Evolutionary conservation across 805 yeast genomes (phyloP).

Genomic region (Wickerhamiella kurtzmanii): DNA sequence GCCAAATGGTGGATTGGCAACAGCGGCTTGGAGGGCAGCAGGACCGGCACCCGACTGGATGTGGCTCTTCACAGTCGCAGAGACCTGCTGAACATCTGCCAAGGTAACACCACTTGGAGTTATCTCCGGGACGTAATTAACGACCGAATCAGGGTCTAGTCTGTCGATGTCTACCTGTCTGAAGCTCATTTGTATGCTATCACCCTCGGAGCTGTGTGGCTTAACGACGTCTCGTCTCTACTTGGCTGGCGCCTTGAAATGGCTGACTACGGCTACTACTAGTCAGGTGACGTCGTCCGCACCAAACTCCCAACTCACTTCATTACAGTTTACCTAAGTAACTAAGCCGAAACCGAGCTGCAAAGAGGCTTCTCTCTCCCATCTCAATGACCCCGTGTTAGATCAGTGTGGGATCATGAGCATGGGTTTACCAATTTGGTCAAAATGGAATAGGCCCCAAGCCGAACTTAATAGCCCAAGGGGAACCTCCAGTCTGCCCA

Average conservation of each 20-base stretch:
- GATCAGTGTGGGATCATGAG: too few relatives aligned
- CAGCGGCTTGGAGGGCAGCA: slow-evolving; percentile 50
- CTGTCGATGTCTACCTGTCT: slow-evolving; percentile 89
- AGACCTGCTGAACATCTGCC: slow-evolving; percentile 42
- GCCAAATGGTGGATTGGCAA: slow-evolving; percentile 73
- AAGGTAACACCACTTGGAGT: slow-evolving; percentile 40
- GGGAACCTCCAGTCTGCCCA: not conserved
- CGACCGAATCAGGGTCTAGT: slow-evolving; percentile 62
- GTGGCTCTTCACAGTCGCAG: slow-evolving; percentile 45
- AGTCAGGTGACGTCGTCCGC: too few relatives aligned
- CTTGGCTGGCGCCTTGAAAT: too few relatives aligned
- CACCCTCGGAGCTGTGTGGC: not conserved
- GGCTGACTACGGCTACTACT: too few relatives aligned
- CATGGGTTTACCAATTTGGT: not conserved
- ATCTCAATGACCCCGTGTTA: too few relatives aligned
- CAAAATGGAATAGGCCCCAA: not conserved
- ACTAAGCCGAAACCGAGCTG: too few relatives aligned
- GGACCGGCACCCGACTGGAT: slow-evolving; percentile 59
- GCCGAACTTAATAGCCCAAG: too few relatives aligned
- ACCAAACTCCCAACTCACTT: too few relatives aligned
- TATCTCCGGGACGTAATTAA: slow-evolving; percentile 49
- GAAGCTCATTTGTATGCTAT: slow-evolving; percentile 16
- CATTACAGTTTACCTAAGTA: too few relatives aligned
- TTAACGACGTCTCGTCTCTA: too few relatives aligned
- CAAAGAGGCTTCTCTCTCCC: too few relatives aligned